phyloP scores from a whole-genome alignment of 495 filamentous ascomycete species.

The Halenospora varia region DNA sequence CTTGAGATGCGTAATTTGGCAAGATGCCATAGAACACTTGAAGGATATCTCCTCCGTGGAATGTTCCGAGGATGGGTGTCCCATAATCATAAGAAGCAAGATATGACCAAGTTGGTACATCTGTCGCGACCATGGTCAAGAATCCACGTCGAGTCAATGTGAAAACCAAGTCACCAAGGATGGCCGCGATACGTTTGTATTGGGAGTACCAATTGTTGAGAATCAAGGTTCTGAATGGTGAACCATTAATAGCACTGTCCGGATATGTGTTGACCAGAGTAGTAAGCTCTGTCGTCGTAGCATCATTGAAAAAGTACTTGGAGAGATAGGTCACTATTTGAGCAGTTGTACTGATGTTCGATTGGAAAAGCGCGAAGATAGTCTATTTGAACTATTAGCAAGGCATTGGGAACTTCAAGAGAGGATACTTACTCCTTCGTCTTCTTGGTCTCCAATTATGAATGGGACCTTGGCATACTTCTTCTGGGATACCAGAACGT shows the following conservation, averaged over 20 bases:
- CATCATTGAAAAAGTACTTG: conserved; percentile 41
- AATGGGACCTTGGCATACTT: conserved; percentile 53
- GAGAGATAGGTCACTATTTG: conserved; percentile 56
- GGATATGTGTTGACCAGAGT: conserved; percentile 43
- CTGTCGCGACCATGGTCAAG: conserved; percentile 55
- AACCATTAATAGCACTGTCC: conserved; percentile 33
- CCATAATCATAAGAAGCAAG: conserved; percentile 63
- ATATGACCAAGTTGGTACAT: conserved; percentile 67
- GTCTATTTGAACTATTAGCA: conserved; percentile 26
- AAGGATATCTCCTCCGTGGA: conserved; percentile 57
- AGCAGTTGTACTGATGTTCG: conserved; percentile 56
- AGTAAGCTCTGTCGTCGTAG: conserved; percentile 30
- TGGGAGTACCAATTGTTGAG: conserved; percentile 66
- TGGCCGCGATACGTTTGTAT: conserved; percentile 73
- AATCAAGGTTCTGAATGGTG: conserved; percentile 63
- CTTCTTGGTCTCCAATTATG: conserved; percentile 57
- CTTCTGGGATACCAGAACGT: conserved; percentile 41
- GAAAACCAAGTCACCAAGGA: conserved; percentile 55
- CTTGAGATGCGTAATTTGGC: conserved; percentile 37
- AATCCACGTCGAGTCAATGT: conserved; percentile 21
- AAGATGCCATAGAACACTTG: conserved; percentile 20
- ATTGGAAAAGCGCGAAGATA: conserved; percentile 57
- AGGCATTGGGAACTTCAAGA: background rate
- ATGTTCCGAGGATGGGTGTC: conserved; percentile 66
- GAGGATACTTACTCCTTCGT: conserved; percentile 39